These are phyloP conservation scores for Colletotrichum limetticola DNA, from an alignment of 2,329 filamentous ascomycete genomes.

Conservation along the genomic window DNA sequence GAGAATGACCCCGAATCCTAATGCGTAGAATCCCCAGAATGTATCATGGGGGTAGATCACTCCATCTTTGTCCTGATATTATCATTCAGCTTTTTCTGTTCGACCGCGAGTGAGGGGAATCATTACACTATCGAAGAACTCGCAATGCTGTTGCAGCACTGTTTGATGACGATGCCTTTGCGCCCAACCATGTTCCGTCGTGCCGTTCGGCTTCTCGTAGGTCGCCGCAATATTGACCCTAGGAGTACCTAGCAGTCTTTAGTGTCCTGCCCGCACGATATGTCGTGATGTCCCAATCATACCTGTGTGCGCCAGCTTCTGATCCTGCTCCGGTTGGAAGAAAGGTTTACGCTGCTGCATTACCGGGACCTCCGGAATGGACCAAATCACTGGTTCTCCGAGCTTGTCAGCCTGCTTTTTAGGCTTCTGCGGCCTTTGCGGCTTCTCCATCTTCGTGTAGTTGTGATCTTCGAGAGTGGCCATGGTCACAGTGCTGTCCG, in stretches of 20 bases:
- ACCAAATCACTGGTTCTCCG: conserved; percentile 7
- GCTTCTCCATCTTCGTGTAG: neutral
- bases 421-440: neutral
- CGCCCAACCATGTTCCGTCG: conserved; percentile 45
- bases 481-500: neutral
- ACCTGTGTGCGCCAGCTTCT: conserved; percentile 42
- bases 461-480: conserved; percentile 4
- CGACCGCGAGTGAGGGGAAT: too few relatives aligned
- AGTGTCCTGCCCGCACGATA: neutral
- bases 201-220: conserved; percentile 47
- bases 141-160: conserved; percentile 51
- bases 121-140: conserved; percentile 52
- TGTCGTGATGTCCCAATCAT: neutral
- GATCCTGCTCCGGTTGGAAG: conserved; percentile 41
- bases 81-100: neutral
- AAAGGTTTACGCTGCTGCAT: conserved; percentile 44
- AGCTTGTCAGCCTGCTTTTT: neutral
- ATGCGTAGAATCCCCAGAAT: conserved; percentile 49
- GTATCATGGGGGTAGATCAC: conserved; percentile 52
- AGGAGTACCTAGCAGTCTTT: conserved; percentile 41
- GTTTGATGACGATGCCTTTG: conserved; percentile 45
- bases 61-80: conserved; percentile 48
- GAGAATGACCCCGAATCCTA: conserved; percentile 53
- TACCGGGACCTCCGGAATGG: conserved; percentile 37
- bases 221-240: conserved; percentile 49